Evolutionary conservation across 2,329 filamentous ascomycete species (phyloP).

Genomic region (Cyphellophora attinorum): DNA sequence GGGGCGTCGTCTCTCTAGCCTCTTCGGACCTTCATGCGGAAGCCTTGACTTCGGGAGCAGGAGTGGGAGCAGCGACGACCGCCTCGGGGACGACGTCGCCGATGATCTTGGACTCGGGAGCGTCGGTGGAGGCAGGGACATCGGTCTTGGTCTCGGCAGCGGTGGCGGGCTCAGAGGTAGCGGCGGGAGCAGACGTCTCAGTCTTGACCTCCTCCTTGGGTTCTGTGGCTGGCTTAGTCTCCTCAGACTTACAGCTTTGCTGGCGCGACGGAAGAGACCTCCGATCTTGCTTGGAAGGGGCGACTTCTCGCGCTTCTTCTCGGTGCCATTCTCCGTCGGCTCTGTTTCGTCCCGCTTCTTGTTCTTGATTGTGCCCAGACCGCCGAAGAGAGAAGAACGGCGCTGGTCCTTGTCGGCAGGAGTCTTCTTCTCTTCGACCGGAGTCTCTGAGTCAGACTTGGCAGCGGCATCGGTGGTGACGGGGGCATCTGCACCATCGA

Average conservation of each 20-base stretch:
- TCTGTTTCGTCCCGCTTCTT: slow-evolving; percentile 37
- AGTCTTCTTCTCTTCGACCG: slow-evolving; percentile 30
- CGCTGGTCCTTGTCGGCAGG: slow-evolving; percentile 36
- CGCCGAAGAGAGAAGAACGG: slow-evolving; percentile 45
- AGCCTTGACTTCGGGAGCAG: slow-evolving; percentile 18
- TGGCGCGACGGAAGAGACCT: slow-evolving; percentile 39
- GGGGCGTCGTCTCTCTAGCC: slow-evolving; percentile 19
- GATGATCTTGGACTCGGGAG: slow-evolving; percentile 9
- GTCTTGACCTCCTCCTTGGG: slow-evolving; percentile 13
- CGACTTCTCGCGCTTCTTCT: slow-evolving; percentile 34
- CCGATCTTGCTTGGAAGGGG: slow-evolving; percentile 25
- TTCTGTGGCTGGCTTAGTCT: slow-evolving; percentile 20
- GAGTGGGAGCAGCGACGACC: slow-evolving; percentile 6
- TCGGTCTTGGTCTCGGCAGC: slow-evolving; percentile 16
- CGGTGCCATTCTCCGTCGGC: slow-evolving; percentile 35
- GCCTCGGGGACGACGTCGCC: slow-evolving; percentile 13
- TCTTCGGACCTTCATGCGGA: slow-evolving; percentile 21
- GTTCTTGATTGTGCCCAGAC: slow-evolving; percentile 42
- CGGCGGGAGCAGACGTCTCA: slow-evolving; percentile 25
- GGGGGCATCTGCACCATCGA: slow-evolving; percentile 10
- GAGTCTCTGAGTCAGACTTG: slow-evolving; percentile 16
- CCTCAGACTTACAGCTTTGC: slow-evolving; percentile 36
- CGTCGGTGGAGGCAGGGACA: slow-evolving; percentile 20
- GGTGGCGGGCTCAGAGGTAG: slow-evolving; percentile 16
- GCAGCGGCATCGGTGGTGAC: slow-evolving; percentile 11